These are phyloP conservation scores for Heritiera fomes DNA, from an alignment of 345 rosid genomes.

Conservation along the genomic window DNA sequence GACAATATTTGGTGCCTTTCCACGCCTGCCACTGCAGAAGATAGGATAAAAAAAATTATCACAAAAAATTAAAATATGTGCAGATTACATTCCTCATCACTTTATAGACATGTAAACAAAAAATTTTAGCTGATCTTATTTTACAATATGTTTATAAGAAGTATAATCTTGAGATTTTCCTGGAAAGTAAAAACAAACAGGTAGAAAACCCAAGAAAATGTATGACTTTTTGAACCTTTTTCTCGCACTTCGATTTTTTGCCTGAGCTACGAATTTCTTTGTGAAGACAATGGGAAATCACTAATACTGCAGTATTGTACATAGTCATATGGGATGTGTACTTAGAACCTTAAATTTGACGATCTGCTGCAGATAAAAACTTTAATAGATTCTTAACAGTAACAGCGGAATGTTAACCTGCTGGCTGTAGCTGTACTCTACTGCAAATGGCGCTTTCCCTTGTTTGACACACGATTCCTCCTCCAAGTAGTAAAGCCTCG, in stretches of 20 bases:
- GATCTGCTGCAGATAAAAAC: background rate
- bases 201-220: background rate
- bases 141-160: background rate
- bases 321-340: constrained; percentile 3
- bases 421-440: constrained; percentile 16
- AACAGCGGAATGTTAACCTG: constrained; percentile 9
- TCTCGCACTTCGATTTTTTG: background rate
- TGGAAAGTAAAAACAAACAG: background rate
- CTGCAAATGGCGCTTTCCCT: constrained; percentile 19
- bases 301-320: background rate
- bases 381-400: constrained; percentile 12
- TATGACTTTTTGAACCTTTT: background rate
- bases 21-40: constrained; percentile 22
- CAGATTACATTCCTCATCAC: constrained; percentile 12
- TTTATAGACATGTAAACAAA: background rate
- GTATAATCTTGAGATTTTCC: constrained; percentile 8
- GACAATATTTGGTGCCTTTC: constrained; percentile 21
- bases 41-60: background rate
- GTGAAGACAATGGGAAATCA: no score
- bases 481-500: background rate
- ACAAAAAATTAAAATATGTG: background rate
- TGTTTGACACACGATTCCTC: constrained; percentile 10
- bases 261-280: no score
- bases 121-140: background rate
- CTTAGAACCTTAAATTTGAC: constrained; percentile 11